phyloP scores from a whole-genome alignment of 1,284 basidiomycete genomes.

The Ganoderma lucidum region DNA sequence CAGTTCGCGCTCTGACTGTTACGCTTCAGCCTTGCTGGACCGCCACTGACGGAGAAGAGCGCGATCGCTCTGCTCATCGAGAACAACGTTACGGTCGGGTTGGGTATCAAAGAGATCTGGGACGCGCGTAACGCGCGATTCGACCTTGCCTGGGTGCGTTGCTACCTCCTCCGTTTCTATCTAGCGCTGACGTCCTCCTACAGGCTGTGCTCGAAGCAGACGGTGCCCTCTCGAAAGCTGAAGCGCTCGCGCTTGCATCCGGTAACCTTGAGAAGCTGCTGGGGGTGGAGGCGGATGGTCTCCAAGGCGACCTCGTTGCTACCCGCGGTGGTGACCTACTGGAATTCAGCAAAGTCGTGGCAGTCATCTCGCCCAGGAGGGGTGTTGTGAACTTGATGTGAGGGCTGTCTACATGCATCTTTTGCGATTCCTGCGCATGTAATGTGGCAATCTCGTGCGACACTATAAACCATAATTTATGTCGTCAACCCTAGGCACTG shows the following conservation, averaged over 20 bases:
- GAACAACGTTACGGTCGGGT: constrained; percentile 73
- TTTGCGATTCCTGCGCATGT: background rate
- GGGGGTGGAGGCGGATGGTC: constrained; percentile 47
- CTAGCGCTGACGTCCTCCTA: background rate
- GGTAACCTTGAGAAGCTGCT: constrained; percentile 72
- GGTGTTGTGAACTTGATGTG: background rate
- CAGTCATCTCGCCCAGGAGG: background rate
- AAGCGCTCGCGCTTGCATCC: constrained; percentile 67
- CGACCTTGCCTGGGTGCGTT: constrained; percentile 72
- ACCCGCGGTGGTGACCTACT: background rate
- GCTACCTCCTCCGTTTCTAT: background rate
- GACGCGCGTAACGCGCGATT: constrained; percentile 73
- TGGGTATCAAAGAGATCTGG: constrained; percentile 70
- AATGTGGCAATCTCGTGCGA: background rate
- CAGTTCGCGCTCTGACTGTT: constrained; percentile 17
- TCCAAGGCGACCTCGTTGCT: background rate
- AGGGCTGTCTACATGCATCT: background rate
- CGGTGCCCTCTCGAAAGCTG: constrained; percentile 55
- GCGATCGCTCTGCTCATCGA: constrained; percentile 60
- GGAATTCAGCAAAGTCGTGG: background rate
- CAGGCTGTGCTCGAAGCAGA: constrained; percentile 34
- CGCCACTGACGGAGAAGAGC: constrained; percentile 68
- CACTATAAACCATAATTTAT: background rate
- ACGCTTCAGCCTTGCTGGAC: constrained; percentile 64
- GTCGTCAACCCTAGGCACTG: too few relatives aligned